phyloP scores from a whole-genome alignment of 768 basidiomycete genomes.

The Boletus subcaerulescens region DNA sequence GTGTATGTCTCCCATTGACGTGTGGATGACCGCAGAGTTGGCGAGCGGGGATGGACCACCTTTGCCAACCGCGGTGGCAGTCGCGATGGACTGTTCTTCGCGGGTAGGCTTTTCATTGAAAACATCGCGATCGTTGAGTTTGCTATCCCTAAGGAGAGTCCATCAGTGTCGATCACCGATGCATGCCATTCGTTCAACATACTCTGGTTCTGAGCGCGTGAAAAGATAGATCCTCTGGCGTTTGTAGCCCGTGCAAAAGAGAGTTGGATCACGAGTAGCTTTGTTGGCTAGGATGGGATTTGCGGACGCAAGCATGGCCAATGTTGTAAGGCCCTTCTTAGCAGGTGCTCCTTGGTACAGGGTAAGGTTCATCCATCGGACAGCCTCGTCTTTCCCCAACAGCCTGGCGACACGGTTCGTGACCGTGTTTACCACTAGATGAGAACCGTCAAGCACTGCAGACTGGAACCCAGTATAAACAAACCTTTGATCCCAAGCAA shows the following conservation, averaged over 20 bases:
- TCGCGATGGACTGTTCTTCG: constrained; percentile 88
- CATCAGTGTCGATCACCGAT: background rate
- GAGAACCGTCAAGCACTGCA: background rate
- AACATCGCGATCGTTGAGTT: constrained; percentile 87
- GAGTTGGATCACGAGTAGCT: constrained; percentile 79
- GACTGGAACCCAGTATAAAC: constrained; percentile 11
- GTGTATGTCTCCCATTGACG: constrained; percentile 92
- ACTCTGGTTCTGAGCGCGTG: constrained; percentile 88
- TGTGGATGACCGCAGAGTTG: constrained; percentile 86
- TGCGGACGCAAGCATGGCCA: constrained; percentile 93
- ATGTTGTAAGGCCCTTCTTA: constrained; percentile 80
- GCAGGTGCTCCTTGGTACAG: constrained; percentile 93
- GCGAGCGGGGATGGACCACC: constrained; percentile 70
- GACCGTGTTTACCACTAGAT: constrained; percentile 84
- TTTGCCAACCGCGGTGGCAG: constrained; percentile 48
- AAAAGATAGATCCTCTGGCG: constrained; percentile 93
- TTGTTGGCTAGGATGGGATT: constrained; percentile 93
- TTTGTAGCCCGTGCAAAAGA: constrained; percentile 93
- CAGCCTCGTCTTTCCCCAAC: constrained; percentile 90
- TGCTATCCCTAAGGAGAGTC: constrained; percentile 60
- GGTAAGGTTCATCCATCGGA: constrained; percentile 83
- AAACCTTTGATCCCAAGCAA: constrained; percentile 93
- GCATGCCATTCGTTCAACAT: constrained; percentile 31
- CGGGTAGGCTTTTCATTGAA: constrained; percentile 98
- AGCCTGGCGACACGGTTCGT: constrained; percentile 89